Conservation (phyloP, 306 rosid species). For the Elaeagnus macrophylla region DNA sequence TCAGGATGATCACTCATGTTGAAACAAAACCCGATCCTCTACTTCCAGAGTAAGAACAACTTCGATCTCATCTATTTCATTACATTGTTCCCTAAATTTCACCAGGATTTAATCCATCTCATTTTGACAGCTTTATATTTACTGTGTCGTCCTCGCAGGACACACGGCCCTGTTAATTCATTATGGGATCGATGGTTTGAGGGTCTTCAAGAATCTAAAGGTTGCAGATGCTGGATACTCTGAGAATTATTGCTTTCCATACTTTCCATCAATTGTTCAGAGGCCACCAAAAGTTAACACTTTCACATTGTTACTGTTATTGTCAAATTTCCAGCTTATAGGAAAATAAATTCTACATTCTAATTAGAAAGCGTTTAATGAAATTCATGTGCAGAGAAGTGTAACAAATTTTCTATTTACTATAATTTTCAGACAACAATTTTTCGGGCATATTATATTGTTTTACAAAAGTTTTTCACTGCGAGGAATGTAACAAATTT, state of each 20-base stretch:
- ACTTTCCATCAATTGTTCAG: slow-evolving; percentile 5
- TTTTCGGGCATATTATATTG: slow-evolving; percentile 4
- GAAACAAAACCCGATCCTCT: slow-evolving; percentile 86
- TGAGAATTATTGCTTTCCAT: slow-evolving; percentile 29
- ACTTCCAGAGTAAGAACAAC: slow-evolving; percentile 55
- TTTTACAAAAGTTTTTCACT: slow-evolving; percentile 1
- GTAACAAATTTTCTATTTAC: slow-evolving; percentile 16
- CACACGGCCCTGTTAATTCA: slow-evolving; percentile 64
- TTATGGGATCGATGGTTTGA: slow-evolving; percentile 97
- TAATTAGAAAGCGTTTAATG: slow-evolving; percentile 24
- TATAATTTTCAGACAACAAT: not conserved
- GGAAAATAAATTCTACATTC: slow-evolving; percentile 17
- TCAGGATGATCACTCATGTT: slow-evolving; percentile 66
- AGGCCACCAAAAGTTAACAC: slow-evolving; percentile 24
- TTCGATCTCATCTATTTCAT: slow-evolving; percentile 1
- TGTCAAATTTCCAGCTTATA: slow-evolving; percentile 25
- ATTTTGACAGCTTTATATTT: slow-evolving; percentile 12
- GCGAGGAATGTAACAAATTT: slow-evolving; percentile 7
- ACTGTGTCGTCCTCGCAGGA: slow-evolving; percentile 34
- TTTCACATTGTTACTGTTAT: slow-evolving; percentile 23
- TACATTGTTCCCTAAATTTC: slow-evolving; percentile 2
- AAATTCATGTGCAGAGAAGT: slow-evolving; percentile 10
- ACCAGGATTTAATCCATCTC: not conserved
- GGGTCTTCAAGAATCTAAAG: slow-evolving; percentile 74
- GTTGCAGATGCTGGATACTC: slow-evolving; percentile 88